Percentiles rank a stretch among this genome's conserved stretches.
Conservation (phyloP, 2,329 filamentous ascomycete species). For the Pyrenophora teres region DNA sequence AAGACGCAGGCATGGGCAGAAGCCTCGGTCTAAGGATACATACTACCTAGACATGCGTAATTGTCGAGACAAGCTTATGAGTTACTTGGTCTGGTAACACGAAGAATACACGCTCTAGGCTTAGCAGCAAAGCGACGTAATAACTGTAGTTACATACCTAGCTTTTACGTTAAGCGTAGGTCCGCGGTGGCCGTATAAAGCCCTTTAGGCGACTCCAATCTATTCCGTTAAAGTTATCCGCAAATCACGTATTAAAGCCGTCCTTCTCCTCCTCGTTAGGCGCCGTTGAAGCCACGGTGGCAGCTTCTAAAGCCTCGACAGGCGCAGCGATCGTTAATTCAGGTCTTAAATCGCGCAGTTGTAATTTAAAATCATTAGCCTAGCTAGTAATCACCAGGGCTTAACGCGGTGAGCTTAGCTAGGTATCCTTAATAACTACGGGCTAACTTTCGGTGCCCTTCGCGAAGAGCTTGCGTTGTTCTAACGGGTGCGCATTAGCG, state of each 20-base stretch:
- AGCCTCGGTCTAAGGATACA: no score
- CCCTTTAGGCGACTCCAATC: conserved; percentile 5
- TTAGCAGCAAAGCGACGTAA: neutral
- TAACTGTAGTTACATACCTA: neutral
- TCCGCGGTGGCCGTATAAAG: neutral
- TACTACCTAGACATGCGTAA: no score
- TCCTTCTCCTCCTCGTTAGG: neutral
- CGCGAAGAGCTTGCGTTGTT: no score
- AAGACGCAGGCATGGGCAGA: no score
- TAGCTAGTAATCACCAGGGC: no score
- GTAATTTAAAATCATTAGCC: no score
- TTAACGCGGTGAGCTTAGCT: no score
- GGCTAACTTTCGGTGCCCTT: no score
- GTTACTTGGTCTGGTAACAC: neutral
- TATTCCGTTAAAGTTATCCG: neutral
- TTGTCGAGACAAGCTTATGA: neutral
- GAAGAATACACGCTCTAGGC: neutral
- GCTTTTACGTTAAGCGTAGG: conserved; percentile 1
- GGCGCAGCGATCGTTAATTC: neutral
- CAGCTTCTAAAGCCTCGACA: neutral
- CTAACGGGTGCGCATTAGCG: no score
- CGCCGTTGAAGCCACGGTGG: neutral
- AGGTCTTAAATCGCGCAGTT: no score
- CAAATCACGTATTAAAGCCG: neutral
- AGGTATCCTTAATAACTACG: no score